These are phyloP conservation scores for Trametes villosa DNA, from an alignment of 768 basidiomycete species.

Conservation along the genomic window DNA sequence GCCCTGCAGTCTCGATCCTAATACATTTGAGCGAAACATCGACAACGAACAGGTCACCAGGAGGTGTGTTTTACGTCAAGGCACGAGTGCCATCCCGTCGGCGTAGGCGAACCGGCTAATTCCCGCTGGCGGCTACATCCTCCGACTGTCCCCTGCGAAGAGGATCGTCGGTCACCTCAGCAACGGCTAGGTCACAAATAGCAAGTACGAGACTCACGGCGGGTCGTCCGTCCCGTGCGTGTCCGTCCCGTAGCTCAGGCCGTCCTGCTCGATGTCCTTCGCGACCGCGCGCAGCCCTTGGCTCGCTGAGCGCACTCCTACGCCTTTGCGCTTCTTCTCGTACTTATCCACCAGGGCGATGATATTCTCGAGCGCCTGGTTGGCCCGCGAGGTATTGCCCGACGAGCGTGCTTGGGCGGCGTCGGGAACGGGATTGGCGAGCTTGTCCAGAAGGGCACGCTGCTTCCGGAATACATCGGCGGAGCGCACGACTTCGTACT, in stretches of 20 bases:
- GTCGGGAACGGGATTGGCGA: conserved; percentile 37
- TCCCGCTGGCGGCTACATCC: conserved; percentile 35
- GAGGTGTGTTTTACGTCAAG: conserved; percentile 25
- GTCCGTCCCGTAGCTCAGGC: conserved; percentile 48
- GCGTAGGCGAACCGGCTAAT: conserved; percentile 59
- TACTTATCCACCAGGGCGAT: conserved; percentile 55
- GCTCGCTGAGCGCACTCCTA: conserved; percentile 51
- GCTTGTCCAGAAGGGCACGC: conserved; percentile 44
- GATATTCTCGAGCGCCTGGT: conserved; percentile 42
- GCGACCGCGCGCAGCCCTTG: conserved; percentile 62
- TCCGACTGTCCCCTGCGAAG: conserved; percentile 24
- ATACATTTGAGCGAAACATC: neutral
- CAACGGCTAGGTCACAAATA: neutral
- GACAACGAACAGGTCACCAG: neutral
- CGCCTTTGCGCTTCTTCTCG: conserved; percentile 51
- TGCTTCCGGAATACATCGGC: conserved; percentile 54
- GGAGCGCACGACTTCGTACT: conserved; percentile 73
- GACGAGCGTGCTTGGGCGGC: conserved; percentile 36
- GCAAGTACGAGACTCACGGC: conserved; percentile 45
- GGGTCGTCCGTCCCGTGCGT: conserved; percentile 42
- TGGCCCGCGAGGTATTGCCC: neutral
- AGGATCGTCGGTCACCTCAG: conserved; percentile 11
- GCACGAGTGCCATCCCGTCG: conserved; percentile 61
- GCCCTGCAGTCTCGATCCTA: no score
- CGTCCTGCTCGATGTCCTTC: conserved; percentile 63